Evolutionary conservation across 2,329 filamentous ascomycete species (phyloP), one percentile per base, ranked within the genome.

Genomic region (Ramichloridium luteum): DNA sequence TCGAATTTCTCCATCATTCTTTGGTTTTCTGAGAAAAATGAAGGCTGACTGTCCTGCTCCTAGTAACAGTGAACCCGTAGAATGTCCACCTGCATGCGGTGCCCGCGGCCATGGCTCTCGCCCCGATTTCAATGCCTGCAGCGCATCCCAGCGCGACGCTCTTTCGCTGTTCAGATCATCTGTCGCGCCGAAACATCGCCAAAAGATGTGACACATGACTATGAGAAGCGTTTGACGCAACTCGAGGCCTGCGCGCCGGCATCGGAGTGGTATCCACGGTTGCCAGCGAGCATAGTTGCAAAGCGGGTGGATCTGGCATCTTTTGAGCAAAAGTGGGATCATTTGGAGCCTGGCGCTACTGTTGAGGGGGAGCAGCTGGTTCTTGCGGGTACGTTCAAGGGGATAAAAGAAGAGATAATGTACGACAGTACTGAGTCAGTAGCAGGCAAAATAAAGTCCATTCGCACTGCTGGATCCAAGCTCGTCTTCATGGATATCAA

Each of bases 401-500:
- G n/a, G n/a, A n/a, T n/a, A n/a, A n/a, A n/a, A n/a, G n/a, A n/a
- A n/a, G n/a, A n/a, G n/a, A n/a, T n/a, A n/a, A n/a, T n/a, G n/a
- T n/a, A n/a, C n/a, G n/a, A n/a, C n/a, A n/a, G 20, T 23, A n/a
- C 20, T 23, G 20, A 23, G 8, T 23, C 20, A 8, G 20, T 8
- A 23, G 20, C 36, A 77, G 83, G 85, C 57, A 83, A 84, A 53
- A 68, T 93, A 41, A 67, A 69, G 48, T 75, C 76, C 28, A 70
- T 80, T 51, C 80, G 83, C 40, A 65, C 72, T 28, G 70, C 74
- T 33, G 77, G 86, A 44, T 77, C 73, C 46, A 83, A 80, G 58
- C 74, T 98, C 46, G 65, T 84, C 41, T 98, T 98, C 56, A 56
- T 94, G 44, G 80, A 90, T 57, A 61, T 96, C 30, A 65, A 75